Evolutionary conservation across 495 filamentous ascomycete genomes (phyloP).

Genomic region (Penicillium tannophilum): DNA sequence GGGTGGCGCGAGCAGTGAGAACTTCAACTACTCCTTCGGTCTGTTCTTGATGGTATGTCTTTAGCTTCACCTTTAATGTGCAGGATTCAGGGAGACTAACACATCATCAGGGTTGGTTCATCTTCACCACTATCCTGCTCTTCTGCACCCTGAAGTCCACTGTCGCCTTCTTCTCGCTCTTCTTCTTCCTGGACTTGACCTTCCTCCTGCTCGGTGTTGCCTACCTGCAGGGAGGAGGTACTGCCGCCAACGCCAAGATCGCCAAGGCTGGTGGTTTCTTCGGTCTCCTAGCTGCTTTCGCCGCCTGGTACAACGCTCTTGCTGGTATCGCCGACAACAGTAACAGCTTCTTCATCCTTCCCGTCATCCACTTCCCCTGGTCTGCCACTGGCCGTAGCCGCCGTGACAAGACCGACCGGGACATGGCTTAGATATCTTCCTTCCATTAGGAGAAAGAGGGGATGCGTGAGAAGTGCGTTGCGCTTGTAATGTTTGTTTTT

Average conservation of each 20-base stretch:
- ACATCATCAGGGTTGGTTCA: slow-evolving; percentile 76
- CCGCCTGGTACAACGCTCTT: slow-evolving; percentile 96
- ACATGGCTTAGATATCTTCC: slow-evolving; percentile 33
- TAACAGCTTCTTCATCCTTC: slow-evolving; percentile 95
- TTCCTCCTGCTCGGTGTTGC: slow-evolving; percentile 85
- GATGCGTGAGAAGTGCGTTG: slow-evolving; percentile 9
- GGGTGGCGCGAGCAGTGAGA: slow-evolving; percentile 16
- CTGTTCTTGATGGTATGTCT: slow-evolving; percentile 76
- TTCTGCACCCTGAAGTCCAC: slow-evolving; percentile 91
- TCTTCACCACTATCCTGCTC: slow-evolving; percentile 90
- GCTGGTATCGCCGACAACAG: slow-evolving; percentile 87
- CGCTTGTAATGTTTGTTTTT: slow-evolving; percentile 33
- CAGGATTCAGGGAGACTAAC: not conserved
- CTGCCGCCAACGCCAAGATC: slow-evolving; percentile 50
- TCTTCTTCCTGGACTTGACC: slow-evolving; percentile 90
- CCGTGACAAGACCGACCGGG: slow-evolving; percentile 51
- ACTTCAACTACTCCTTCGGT: slow-evolving; percentile 71
- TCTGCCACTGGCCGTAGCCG: slow-evolving; percentile 76
- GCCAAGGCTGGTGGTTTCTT: slow-evolving; percentile 85
- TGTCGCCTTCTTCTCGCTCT: slow-evolving; percentile 93
- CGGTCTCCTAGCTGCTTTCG: slow-evolving; percentile 83
- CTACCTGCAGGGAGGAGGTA: slow-evolving; percentile 57
- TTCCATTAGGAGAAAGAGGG: not conserved
- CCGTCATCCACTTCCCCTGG: slow-evolving; percentile 97
- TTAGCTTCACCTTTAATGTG: not conserved